Base-by-base conservation (phyloP, 495 filamentous ascomycete genomes). In the Pseudevernia furfuracea region DNA sequence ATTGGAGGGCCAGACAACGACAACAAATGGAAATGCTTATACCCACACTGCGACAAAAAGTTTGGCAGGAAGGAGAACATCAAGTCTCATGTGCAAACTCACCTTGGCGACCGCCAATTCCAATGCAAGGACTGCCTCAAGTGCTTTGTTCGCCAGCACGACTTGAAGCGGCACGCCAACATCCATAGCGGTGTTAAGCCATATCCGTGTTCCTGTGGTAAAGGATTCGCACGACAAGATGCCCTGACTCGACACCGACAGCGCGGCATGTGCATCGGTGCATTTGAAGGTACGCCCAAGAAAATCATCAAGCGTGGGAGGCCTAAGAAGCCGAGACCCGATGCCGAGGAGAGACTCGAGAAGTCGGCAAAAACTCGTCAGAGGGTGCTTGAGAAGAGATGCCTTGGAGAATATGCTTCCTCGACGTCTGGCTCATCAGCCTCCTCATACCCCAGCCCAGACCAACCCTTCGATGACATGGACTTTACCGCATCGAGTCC, bases 61-160 rank as follows among this genome's bases (percentile, higher is more conserved):
- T 98, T 97, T 71, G 90, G 90, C 17, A 83, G 94, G 58, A 94
- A 96, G 73, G 94, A 98, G 75, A 98, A 98, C 74, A 95, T 96
- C 78, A 95, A 93, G 71, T 93, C 91, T 12, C 94, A 98, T 73
- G 89, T 98, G 52, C 94, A 98, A 74, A 97, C 94, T 1, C 94
- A 98, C 71, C 86, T 98, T 61, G 92, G 92, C 67, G 95, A 97
- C 68, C 84, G 95, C 37, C 95, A 96, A 71, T 98, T 87, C 76
- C 84, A 86, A 70, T 98, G 94, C 73, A 87, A 89, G 58, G 82
- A 87, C 30, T 98, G 94, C 76, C 80, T 86, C 32, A 97, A 97
- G 74, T 90, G 90, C 74, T 98, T 98, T 70, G 95, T 97, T 64
- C 86, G 94, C 34, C 92, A 94, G 66, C 95, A 98, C 72, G 94